Base-by-base conservation (phyloP, 495 filamentous ascomycete genomes). In the Penicillium herquei region DNA sequence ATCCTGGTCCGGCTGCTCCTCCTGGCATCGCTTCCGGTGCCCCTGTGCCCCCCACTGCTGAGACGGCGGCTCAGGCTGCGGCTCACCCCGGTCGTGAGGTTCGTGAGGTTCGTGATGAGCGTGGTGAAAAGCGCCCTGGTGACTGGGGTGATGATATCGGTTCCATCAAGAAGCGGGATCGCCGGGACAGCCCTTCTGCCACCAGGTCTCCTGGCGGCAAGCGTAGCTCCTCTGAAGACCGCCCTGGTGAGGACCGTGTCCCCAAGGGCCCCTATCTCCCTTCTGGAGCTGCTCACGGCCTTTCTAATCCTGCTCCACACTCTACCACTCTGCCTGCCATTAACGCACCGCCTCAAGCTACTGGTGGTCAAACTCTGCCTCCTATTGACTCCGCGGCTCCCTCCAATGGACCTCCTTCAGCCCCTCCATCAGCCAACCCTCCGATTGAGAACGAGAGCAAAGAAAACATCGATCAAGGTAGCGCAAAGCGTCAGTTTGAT, bases 241-340 rank as follows among this genome's bases (percentile, higher is more conserved):
- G 87, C n/a, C n/a, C n/a, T 31, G 76, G 73, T 46, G 88, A 90
- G 34, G 87, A 89, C 58, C 81, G 87, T 58, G 83, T 86, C 35
- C 84, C 77, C 26, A 87, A 88, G 51, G 88, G 92, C 44, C 82
- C 80, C 44, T 96, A 96, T 59, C 89, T 95, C 61, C 92, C 92
- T 6, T 95, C 92, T 1, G 92, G 95, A 65, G 90, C 90, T 26
- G 90, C 92, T 6, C 92, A 96, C 70, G 21, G 21, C 61, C 92
- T 91, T 6, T 95, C 92, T 1, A 91, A 96, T 64, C 89, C 90
- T 21, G 90, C 92, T 6, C 92, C 96, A 70, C 92, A 96, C 64
- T 88, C 88, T 9, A 87, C 84, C 18, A 82, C 86, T 3, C 76
- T 91, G 54, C 83, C 86, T 13, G 83, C 87, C 14, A 85, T 89